These are phyloP conservation scores for Populus hybrid DNA, from an alignment of 441 rosid species.

Conservation along the genomic window DNA sequence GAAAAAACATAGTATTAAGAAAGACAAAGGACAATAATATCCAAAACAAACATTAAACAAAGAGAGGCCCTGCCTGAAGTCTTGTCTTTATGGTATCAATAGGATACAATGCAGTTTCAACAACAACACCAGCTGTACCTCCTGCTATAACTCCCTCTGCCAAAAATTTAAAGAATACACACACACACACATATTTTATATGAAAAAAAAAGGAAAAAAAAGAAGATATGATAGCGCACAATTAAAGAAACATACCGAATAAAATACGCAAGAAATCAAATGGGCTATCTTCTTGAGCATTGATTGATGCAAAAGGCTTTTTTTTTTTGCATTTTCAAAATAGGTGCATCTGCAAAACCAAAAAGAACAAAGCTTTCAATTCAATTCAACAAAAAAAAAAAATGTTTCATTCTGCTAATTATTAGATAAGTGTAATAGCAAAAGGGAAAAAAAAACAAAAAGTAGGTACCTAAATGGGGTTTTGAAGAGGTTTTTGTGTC, in stretches of 20 bases:
- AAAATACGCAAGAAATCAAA: slow-evolving; percentile 75
- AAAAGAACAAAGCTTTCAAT: neutral
- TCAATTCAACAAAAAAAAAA: neutral
- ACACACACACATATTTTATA: neutral
- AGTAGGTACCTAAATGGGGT: slow-evolving; percentile 10
- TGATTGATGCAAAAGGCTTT: slow-evolving; percentile 69
- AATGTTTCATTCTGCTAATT: neutral
- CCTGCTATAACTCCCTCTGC: slow-evolving; percentile 67
- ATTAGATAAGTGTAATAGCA: neutral
- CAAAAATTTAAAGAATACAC: slow-evolving; percentile 10
- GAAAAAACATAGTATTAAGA: neutral
- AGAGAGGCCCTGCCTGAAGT: slow-evolving; percentile 38
- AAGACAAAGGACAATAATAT: neutral
- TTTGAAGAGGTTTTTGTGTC: slow-evolving; percentile 25
- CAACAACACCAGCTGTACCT: slow-evolving; percentile 55
- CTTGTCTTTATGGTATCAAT: slow-evolving; percentile 59
- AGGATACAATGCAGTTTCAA: slow-evolving; percentile 51
- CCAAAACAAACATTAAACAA: neutral
- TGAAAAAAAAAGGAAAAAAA: neutral
- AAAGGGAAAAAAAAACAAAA: neutral
- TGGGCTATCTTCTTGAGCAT: slow-evolving; percentile 56
- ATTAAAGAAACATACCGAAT: slow-evolving; percentile 45
- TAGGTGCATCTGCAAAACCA: slow-evolving; percentile 50
- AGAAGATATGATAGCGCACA: neutral
- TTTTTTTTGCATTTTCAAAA: slow-evolving; percentile 36